phyloP scores from a whole-genome alignment of 345 rosid genomes.

The Garcia nutans region DNA sequence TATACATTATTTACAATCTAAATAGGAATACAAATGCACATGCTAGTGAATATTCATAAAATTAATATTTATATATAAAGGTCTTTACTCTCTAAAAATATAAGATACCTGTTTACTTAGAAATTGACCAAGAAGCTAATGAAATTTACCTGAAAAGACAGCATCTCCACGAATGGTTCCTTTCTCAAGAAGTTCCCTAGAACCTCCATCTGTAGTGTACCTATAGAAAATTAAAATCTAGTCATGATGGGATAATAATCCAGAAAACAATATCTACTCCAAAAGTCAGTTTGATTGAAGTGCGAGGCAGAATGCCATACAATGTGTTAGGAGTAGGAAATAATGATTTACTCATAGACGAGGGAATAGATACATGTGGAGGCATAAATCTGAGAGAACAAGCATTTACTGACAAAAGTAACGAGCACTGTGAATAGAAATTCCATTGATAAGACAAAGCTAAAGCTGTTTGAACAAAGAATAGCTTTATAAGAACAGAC shows the following conservation, averaged over 20 bases:
- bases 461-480: not conserved
- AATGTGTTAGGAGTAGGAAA: not conserved
- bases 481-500: not conserved
- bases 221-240: constrained; percentile 37
- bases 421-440: not conserved
- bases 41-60: too few relatives aligned
- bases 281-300: not conserved
- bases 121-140: not conserved
- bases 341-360: not conserved
- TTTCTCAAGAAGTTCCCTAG: constrained; percentile 63
- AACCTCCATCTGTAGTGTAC: constrained; percentile 95
- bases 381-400: not conserved
- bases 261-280: not conserved
- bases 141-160: constrained; percentile 67
- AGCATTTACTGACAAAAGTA: not conserved
- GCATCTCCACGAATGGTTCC: constrained; percentile 64
- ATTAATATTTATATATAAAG: too few relatives aligned
- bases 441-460: not conserved
- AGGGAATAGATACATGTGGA: not conserved
- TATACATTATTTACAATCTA: not conserved
- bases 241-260: constrained; percentile 4
- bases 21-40: not conserved
- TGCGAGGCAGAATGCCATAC: not conserved
- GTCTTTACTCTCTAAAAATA: too few relatives aligned
- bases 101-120: not conserved